A percentile compares a stretch with the other conserved stretches of the same genome.
Conservation (phyloP, 2,329 filamentous ascomycete genomes). For the Aspergillus sergii region DNA sequence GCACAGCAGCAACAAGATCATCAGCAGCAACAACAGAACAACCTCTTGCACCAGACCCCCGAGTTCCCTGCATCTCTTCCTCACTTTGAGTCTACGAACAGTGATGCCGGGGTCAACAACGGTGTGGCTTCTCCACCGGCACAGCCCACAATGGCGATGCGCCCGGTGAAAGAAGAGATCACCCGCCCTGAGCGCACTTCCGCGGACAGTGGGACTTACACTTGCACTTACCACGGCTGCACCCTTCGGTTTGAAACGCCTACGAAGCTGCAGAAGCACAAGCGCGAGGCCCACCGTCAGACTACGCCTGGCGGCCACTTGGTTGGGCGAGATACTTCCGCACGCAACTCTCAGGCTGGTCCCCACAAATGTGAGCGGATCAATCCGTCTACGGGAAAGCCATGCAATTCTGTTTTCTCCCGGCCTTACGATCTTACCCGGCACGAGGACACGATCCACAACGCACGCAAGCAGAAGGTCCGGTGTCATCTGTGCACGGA, state of each 20-base stretch:
- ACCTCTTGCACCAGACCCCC: conserved; percentile 49
- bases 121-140: conserved; percentile 39
- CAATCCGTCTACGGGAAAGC: conserved; percentile 92
- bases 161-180: conserved; percentile 37
- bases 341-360: conserved; percentile 84
- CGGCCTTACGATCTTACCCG: conserved; percentile 94
- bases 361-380: conserved; percentile 91
- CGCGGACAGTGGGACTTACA: conserved; percentile 87
- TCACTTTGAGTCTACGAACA: conserved; percentile 64
- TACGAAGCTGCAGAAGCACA: conserved; percentile 87
- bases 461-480: conserved; percentile 90
- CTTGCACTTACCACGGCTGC: conserved; percentile 93
- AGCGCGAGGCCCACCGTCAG: conserved; percentile 86
- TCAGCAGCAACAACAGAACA: conserved; percentile 32
- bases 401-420: conserved; percentile 92
- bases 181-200: conserved; percentile 64
- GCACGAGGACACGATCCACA: conserved; percentile 97
- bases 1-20: conserved; percentile 30
- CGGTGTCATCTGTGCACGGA: conserved; percentile 90
- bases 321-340: conserved; percentile 45
- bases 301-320: conserved; percentile 57
- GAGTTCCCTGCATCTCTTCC: conserved; percentile 63
- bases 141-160: conserved; percentile 34
- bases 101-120: conserved; percentile 45
- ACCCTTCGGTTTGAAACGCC: conserved; percentile 86